A percentile compares a stretch with the other conserved stretches of the same genome.
Conservation (phyloP, 108 stramenopile species). For the Tribonema minus region DNA sequence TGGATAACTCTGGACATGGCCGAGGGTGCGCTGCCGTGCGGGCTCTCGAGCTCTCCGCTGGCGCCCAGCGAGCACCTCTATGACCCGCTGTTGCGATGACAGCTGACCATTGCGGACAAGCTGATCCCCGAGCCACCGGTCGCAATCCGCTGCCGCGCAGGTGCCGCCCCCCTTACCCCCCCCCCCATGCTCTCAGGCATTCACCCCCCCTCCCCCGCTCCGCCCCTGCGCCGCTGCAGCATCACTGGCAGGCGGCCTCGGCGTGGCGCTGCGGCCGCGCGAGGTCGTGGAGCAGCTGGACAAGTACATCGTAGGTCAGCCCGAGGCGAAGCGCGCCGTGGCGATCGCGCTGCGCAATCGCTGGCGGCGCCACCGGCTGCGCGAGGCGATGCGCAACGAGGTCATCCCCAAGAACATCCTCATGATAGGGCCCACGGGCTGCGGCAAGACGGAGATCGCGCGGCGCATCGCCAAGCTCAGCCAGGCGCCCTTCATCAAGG, state of each 20-base stretch:
- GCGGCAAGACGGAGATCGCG: constrained; percentile 98
- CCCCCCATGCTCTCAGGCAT: too few species aligned
- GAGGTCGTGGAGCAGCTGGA: constrained; percentile 42
- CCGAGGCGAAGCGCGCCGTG: constrained; percentile 91
- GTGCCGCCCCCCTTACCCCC: too few species aligned
- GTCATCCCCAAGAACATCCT: constrained; percentile 99
- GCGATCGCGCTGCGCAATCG: constrained; percentile 98
- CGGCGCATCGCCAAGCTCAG: constrained; percentile 89
- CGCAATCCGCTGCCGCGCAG: too few species aligned
- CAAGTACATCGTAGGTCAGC: constrained; percentile 59
- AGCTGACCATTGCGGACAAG: too few species aligned
- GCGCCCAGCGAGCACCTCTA: too few species aligned
- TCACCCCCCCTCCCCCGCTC: too few species aligned
- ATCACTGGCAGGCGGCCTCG: background rate
- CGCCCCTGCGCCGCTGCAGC: background rate
- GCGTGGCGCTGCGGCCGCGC: constrained; percentile 27
- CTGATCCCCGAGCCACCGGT: too few species aligned
- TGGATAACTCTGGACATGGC: too few species aligned
- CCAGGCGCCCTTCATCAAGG: constrained; percentile 95
- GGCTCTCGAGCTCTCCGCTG: too few species aligned
- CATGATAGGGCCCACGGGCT: constrained; percentile 98
- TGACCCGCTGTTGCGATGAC: too few species aligned
- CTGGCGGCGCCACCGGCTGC: constrained; percentile 88
- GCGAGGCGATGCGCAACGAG: constrained; percentile 76
- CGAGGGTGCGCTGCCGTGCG: too few species aligned